Evolutionary conservation across 352 stramenopile species (phyloP).

Genomic region (Phytophthora idaei): DNA sequence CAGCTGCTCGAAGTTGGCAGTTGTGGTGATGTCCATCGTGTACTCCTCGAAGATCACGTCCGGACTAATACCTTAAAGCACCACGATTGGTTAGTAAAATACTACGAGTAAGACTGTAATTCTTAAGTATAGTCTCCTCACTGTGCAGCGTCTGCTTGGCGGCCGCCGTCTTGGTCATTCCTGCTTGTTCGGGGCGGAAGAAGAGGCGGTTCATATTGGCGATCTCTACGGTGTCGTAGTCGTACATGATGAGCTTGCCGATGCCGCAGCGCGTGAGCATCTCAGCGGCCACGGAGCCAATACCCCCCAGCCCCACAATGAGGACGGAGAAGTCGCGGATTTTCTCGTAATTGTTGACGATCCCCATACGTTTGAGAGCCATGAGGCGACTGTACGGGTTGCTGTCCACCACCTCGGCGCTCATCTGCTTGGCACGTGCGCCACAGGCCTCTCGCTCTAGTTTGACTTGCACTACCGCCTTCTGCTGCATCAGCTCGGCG

Average conservation of each 20-base stretch:
- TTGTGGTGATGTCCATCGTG: conserved; percentile 88
- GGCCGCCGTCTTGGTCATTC: conserved; percentile 87
- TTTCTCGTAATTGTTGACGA: conserved; percentile 89
- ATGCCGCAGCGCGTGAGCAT: conserved; percentile 92
- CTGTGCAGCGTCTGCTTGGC: conserved; percentile 88
- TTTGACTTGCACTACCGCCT: conserved; percentile 55
- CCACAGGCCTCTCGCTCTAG: conserved; percentile 51
- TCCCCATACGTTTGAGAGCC: conserved; percentile 91
- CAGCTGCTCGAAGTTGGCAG: conserved; percentile 85
- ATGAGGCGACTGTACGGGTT: conserved; percentile 92
- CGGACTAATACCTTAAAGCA: conserved; percentile 78
- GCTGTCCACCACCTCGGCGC: conserved; percentile 80
- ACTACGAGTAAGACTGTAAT: background rate
- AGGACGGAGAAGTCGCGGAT: conserved; percentile 85
- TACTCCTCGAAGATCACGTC: conserved; percentile 90
- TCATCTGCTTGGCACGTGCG: conserved; percentile 59
- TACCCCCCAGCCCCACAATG: conserved; percentile 85
- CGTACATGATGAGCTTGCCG: conserved; percentile 90
- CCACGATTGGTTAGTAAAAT: background rate
- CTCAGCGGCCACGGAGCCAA: conserved; percentile 87
- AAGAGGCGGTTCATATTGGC: conserved; percentile 94
- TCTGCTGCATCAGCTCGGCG: conserved; percentile 76
- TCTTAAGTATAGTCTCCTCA: conserved; percentile 22
- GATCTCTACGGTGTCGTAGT: conserved; percentile 91
- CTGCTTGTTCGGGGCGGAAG: conserved; percentile 87